phyloP scores from a whole-genome alignment of 1,284 basidiomycete genomes.

The Volvariella surrecta region DNA sequence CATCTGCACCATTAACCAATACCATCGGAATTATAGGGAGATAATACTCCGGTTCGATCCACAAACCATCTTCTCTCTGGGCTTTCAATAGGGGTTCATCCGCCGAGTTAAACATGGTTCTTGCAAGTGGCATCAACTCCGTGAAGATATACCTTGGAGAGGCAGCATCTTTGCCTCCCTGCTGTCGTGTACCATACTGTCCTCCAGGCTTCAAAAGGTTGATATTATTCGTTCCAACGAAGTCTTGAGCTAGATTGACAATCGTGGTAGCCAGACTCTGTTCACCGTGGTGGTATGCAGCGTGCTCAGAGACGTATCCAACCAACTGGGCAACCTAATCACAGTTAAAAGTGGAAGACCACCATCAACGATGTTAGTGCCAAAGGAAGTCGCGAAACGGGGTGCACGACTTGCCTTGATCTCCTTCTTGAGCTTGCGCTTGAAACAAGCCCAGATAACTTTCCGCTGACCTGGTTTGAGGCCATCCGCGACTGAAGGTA shows the following conservation, averaged over 20 bases:
- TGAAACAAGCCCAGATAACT: conserved; percentile 94
- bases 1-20: conserved; percentile 92
- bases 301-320: conserved; percentile 91
- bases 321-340: conserved; percentile 87
- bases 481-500: conserved; percentile 90
- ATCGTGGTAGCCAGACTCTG: conserved; percentile 83
- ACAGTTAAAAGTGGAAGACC: conserved; percentile 4
- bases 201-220: conserved; percentile 88
- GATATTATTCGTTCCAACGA: conserved; percentile 94
- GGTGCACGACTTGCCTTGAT: conserved; percentile 65
- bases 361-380: background rate
- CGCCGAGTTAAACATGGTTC: conserved; percentile 72
- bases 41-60: conserved; percentile 95
- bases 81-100: conserved; percentile 85
- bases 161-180: conserved; percentile 93
- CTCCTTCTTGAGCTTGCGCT: conserved; percentile 86
- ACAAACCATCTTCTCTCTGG: conserved; percentile 82
- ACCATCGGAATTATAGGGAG: conserved; percentile 87
- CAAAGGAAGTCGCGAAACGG: background rate
- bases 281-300: conserved; percentile 98
- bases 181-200: conserved; percentile 92
- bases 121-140: conserved; percentile 69
- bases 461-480: conserved; percentile 99
- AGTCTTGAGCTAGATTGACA: conserved; percentile 91
- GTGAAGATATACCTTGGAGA: conserved; percentile 98